A percentile compares a stretch with the other conserved stretches of the same genome.
Evolutionary conservation across 352 stramenopile genomes (phyloP).

Genomic region (Pythium plurisporium): DNA sequence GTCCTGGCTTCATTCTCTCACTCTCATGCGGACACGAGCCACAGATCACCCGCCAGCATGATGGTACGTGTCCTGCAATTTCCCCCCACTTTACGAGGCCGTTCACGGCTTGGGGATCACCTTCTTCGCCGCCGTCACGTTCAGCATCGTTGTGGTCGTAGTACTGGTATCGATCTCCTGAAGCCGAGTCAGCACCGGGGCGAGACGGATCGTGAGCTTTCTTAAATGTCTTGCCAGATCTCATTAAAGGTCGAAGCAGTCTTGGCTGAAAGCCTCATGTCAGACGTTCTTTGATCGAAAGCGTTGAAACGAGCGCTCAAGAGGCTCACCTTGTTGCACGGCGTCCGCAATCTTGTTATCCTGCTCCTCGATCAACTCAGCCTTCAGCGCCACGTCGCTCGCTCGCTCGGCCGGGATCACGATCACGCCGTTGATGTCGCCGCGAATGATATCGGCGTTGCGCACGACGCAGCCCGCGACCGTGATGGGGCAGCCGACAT

Average conservation of each 20-base stretch:
- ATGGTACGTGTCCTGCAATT: too few species aligned
- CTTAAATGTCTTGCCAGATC: slow-evolving; percentile 37
- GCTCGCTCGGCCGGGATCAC: slow-evolving; percentile 71
- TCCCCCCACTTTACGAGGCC: neutral
- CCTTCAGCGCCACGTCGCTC: slow-evolving; percentile 61
- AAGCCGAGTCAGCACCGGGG: too few species aligned
- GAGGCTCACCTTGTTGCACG: slow-evolving; percentile 70
- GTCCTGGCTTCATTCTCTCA: too few species aligned
- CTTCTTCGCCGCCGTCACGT: neutral
- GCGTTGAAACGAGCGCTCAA: slow-evolving; percentile 72
- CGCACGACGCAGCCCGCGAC: slow-evolving; percentile 75
- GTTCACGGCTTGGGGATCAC: neutral
- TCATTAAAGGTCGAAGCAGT: slow-evolving; percentile 32
- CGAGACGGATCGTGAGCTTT: neutral
- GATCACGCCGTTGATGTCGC: slow-evolving; percentile 77
- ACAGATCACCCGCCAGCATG: too few species aligned
- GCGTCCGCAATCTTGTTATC: slow-evolving; percentile 75
- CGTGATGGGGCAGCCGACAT: slow-evolving; percentile 63
- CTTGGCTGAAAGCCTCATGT: slow-evolving; percentile 38
- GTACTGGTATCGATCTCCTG: too few species aligned
- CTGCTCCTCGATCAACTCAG: slow-evolving; percentile 76
- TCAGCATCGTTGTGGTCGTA: neutral
- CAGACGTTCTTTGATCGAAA: slow-evolving; percentile 73
- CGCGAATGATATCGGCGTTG: slow-evolving; percentile 74
- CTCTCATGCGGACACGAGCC: too few species aligned